Base-by-base conservation (phyloP, 768 basidiomycete genomes). In the Phaffia tasmanica region DNA sequence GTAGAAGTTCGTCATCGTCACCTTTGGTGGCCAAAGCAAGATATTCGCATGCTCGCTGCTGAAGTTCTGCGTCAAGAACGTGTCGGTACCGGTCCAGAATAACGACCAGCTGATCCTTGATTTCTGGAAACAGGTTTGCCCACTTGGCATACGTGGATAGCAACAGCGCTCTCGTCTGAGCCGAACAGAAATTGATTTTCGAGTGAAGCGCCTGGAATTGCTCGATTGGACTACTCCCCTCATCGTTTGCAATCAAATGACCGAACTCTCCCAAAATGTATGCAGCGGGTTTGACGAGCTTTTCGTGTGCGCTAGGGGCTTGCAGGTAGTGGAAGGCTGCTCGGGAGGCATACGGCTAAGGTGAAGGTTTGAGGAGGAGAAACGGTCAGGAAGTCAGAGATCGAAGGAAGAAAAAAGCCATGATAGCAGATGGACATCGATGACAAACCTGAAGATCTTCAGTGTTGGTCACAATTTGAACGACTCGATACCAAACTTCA, bases 401-500 rank as follows among this genome's bases (percentile, higher is more conserved):
- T n/a, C n/a, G 11, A 16, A 27, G 21, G 8, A 4, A 27, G 8
- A 27, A 8, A 27, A 4, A 54, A 27, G 6, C 16, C 16, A 16
- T 27, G 16, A 4, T 9, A n/a, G 30, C 23, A 58, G 23, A 58
- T 29, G 8, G 25, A 11, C 32, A 25, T 25, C 18, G 9, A 15
- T 7, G 35, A 42, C 65, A 5, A 9, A 66, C 61, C 66, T 67
- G 66, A 35, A 99, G 80, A 77, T 98, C 91, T 75, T 97, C 94
- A 27, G 95, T 99, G 74, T 99, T 99, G 56, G 90, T 97, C 57
- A 95, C 89, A 68, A 99, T 97, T 75, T 97, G 95, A 30, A 99
- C 87, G 59, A 99, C 92, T 62, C 95, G 88, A 77, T 95, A 98
- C 95, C 95, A 99, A 46, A 99, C 95, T 79, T 98, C 95, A 70